phyloP scores from a whole-genome alignment of 139 green algal genomes.

The Coelastrella sp. region DNA sequence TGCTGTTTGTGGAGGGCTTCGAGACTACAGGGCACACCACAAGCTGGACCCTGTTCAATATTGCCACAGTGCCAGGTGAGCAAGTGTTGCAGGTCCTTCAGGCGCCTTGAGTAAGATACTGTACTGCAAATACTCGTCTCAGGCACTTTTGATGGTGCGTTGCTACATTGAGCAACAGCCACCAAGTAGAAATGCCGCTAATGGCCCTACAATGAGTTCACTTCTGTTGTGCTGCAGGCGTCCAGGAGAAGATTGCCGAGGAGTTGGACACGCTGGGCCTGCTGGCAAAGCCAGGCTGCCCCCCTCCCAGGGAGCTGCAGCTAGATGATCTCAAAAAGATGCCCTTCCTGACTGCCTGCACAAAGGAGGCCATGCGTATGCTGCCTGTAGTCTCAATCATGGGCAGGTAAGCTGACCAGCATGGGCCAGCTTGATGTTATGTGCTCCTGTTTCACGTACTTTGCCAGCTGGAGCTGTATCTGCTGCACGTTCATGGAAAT shows the following conservation, averaged over 20 bases:
- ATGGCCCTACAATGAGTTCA: too few relatives aligned
- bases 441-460: too few relatives aligned
- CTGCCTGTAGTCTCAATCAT: constrained; percentile 55
- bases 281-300: constrained; percentile 39
- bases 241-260: constrained; percentile 52
- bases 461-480: too few relatives aligned
- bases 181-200: too few relatives aligned
- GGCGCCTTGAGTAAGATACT: too few relatives aligned
- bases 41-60: constrained; percentile 57
- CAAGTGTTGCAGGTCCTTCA: too few relatives aligned
- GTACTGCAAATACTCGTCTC: too few relatives aligned
- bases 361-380: constrained; percentile 55
- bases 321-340: constrained; percentile 41
- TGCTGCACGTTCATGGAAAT: too few relatives aligned
- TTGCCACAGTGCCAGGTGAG: constrained; percentile 36
- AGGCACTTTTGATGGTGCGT: too few relatives aligned
- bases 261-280: constrained; percentile 53
- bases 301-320: constrained; percentile 36
- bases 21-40: constrained; percentile 60
- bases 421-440: too few relatives aligned
- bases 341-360: constrained; percentile 43
- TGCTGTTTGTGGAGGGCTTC: constrained; percentile 73
- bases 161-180: too few relatives aligned
- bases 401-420: neutral
- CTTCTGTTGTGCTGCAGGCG: neutral